These are phyloP conservation scores for Lecanoromycetidae sp. DNA, from an alignment of 2,329 filamentous ascomycete genomes.

Conservation along the genomic window DNA sequence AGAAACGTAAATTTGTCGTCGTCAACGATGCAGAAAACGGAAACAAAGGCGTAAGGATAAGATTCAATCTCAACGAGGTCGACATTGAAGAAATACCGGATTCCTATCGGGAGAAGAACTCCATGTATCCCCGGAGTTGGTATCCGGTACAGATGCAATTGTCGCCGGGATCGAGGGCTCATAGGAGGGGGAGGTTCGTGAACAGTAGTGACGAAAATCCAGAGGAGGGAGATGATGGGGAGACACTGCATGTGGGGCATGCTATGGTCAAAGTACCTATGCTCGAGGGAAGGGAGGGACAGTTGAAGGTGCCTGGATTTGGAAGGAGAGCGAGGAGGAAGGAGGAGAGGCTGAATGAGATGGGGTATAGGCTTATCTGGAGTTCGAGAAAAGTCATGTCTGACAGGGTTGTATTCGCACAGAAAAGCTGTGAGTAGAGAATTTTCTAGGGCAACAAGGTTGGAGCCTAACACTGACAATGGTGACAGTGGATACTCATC, in stretches of 20 bases:
- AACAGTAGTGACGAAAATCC: constrained; percentile 43
- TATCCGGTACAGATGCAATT: constrained; percentile 86
- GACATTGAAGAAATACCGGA: constrained; percentile 94
- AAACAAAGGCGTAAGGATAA: constrained; percentile 63
- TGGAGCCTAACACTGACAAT: neutral
- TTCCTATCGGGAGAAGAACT: constrained; percentile 80
- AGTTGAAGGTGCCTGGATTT: constrained; percentile 64
- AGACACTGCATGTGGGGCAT: constrained; percentile 32
- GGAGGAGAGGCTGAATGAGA: constrained; percentile 82
- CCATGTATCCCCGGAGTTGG: constrained; percentile 82
- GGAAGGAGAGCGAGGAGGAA: constrained; percentile 58
- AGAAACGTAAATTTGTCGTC: constrained; percentile 91
- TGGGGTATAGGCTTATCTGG: constrained; percentile 95
- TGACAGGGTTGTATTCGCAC: constrained; percentile 72
- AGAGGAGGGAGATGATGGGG: constrained; percentile 44
- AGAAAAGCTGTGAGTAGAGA: constrained; percentile 69
- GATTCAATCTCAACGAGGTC: constrained; percentile 84
- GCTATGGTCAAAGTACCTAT: constrained; percentile 44
- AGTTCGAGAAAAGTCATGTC: constrained; percentile 87
- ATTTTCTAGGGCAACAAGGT: constrained; percentile 4
- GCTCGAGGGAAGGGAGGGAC: constrained; percentile 48
- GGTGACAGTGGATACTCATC: constrained; percentile 72
- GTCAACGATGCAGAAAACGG: constrained; percentile 80
- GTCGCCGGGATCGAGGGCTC: constrained; percentile 37
- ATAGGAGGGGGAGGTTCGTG: constrained; percentile 53